Evolutionary conservation across 129 eudicot genomes (phyloP), one percentile per base, ranked within the genome.

Genomic region (Logfia minima): DNA sequence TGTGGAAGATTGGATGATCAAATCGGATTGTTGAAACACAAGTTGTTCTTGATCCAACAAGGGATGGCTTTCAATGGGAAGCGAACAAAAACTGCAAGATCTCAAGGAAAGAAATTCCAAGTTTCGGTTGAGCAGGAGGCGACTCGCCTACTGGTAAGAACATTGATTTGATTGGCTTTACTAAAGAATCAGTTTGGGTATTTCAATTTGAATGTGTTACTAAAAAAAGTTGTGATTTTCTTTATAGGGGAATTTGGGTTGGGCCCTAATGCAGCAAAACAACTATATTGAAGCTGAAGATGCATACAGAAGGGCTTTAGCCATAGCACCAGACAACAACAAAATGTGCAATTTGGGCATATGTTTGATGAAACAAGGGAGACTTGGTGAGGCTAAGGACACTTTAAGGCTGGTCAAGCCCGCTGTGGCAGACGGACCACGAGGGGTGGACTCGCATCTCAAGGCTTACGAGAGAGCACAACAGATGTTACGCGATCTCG

Each of bases 1-100:
- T 95, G 99, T 85, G 99, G 99, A 78, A 91, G 99, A 86, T 85
- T 95, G 81, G 97, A 91, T 88, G 99, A 95, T 68, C 99, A 95
- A 65, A 85, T 95, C 37, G 92, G 86, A 63, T 55, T 95, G 41
- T 81, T 95, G 85, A 95, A 86, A 83, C 99, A 86, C 73, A 95
- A 95, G 58, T 71, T 95, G 81, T 95, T 79, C 76, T 84, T 95
- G 77, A 95, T 95, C 68, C 99, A 95, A 74, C 99, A 95, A 92
- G 99, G 99, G 3, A 77, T 95, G 89, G 99, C 99, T 67, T 95
- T 95, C 61, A 95, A 95, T 60, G 99, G 99, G 52, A 95, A 95
- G 86, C 86, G 99, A 28, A 95, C 99, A 4, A 95, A 95, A 78
- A 95, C 99, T 4, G 99, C 99, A 0, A 76, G 99, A 77, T 95